Evolutionary conservation across 2,329 filamentous ascomycete genomes (phyloP).

Genomic region (Cladophialophora carrionii): DNA sequence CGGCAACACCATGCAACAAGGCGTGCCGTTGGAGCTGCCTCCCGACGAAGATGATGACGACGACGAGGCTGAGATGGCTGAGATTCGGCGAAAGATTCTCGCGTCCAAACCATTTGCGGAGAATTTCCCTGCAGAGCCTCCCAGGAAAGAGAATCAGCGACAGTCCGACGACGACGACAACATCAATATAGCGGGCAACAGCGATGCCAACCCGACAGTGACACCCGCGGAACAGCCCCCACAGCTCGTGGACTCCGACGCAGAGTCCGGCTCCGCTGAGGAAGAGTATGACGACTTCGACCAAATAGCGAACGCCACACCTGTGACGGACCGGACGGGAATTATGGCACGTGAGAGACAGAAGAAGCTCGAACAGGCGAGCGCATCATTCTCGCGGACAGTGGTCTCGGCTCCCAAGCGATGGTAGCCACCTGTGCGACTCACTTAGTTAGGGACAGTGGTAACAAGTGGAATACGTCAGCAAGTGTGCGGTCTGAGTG

Average conservation of each 20-base stretch:
- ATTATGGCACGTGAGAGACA: constrained; percentile 65
- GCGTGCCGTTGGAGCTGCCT: constrained; percentile 65
- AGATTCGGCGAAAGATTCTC: constrained; percentile 85
- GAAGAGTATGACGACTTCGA: constrained; percentile 76
- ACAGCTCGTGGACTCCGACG: constrained; percentile 62
- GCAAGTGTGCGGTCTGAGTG: background rate
- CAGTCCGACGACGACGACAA: constrained; percentile 59
- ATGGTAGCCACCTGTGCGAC: constrained; percentile 41
- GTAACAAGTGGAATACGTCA: background rate
- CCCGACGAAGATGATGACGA: constrained; percentile 77
- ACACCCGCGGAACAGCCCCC: constrained; percentile 18
- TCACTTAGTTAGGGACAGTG: background rate
- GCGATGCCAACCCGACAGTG: constrained; percentile 59
- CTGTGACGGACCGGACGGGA: constrained; percentile 83
- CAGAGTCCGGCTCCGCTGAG: constrained; percentile 70
- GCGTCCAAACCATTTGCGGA: constrained; percentile 86
- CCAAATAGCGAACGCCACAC: constrained; percentile 87
- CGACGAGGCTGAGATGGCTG: constrained; percentile 89
- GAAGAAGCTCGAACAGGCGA: constrained; percentile 54
- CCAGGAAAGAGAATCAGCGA: constrained; percentile 56
- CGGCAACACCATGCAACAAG: constrained; percentile 53
- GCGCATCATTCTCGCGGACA: constrained; percentile 55
- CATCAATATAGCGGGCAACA: constrained; percentile 54
- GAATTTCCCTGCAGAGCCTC: constrained; percentile 37
- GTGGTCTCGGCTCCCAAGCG: constrained; percentile 55